Evolutionary conservation across 176 grass and related monocot genomes (phyloP), one percentile per base, ranked within the genome.

Genomic region (Aegilops tauschii): DNA sequence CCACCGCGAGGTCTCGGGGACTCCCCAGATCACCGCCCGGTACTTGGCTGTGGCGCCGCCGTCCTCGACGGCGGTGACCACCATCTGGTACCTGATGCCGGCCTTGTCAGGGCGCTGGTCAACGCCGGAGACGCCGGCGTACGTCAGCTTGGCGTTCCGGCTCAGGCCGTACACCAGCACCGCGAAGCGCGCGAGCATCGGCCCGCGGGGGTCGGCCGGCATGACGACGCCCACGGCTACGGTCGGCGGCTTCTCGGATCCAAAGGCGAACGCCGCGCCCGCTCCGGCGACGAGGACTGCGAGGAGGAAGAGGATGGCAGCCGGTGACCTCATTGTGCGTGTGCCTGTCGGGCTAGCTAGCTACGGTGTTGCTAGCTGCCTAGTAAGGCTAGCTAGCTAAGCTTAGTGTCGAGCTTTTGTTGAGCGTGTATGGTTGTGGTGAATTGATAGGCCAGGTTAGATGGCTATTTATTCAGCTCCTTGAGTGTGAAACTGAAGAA

Each of bases 131-230:
- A 92, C 83, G 79, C 34, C 25, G 13, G 20, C 18, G 71, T 65
- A 85, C 71, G 12, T 85, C 54, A 85, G 77, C 70, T 65, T 63
- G 69, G 40, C 1, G 21, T 31, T 45, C 64, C 83, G 47, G 84
- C 35, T 75, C 74, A 92, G 25, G 87, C 76, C 39, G 80, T 84
- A 92, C 16, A 90, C 84, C 79, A 90, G 84, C 79, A 86, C 88
- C 6, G 84, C 83, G 79, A 90, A 90, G 1, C 88, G 88, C 62
- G 14, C 83, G 10, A 86, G 73, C 30, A 64, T 54, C 9, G 52
- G 50, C 37, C 63, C 32, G n/a, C 2, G 29, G 37, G 88, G 64
- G 11, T 81, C 73, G 8, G 17, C 52, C 39, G 84, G 84, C 79
- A 82, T 29, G 64, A 82, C 72, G 49, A 29, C 14, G 6, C 52